A percentile compares a stretch with the other conserved stretches of the same genome.
Evolutionary conservation across 495 filamentous ascomycete species (phyloP).

Genomic region (Chaetomium tenue): DNA sequence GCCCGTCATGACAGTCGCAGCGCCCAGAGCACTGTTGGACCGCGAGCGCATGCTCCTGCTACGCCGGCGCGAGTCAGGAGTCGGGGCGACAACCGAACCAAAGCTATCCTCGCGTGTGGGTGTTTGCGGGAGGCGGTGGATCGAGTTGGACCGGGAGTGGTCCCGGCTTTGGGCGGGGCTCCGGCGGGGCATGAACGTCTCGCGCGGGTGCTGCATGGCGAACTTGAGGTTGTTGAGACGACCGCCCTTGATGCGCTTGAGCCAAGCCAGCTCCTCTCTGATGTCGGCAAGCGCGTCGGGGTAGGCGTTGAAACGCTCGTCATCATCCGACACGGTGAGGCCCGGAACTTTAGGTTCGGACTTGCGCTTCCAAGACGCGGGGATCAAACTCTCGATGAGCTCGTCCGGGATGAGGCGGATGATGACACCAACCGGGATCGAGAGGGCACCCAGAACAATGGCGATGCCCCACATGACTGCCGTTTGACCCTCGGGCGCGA

Average conservation of each 20-base stretch:
- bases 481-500: conserved; percentile 47
- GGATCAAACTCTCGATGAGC: conserved; percentile 63
- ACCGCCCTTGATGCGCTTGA: conserved; percentile 89
- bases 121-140: conserved; percentile 57
- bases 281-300: conserved; percentile 72
- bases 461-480: conserved; percentile 77
- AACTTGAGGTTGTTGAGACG: conserved; percentile 85
- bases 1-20: conserved; percentile 81
- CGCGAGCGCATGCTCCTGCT: conserved; percentile 70
- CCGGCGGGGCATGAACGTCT: conserved; percentile 67
- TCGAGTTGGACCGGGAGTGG: conserved; percentile 68
- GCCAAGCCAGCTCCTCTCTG: conserved; percentile 75
- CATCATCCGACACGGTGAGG: conserved; percentile 69
- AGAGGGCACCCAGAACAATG: conserved; percentile 66
- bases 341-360: conserved; percentile 45
- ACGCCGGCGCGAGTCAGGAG: conserved; percentile 71
- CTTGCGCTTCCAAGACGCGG: conserved; percentile 67
- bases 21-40: conserved; percentile 82
- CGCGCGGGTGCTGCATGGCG: conserved; percentile 72
- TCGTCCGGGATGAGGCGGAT: conserved; percentile 61
- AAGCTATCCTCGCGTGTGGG: conserved; percentile 59
- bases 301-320: conserved; percentile 66
- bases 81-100: conserved; percentile 52
- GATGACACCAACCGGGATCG: conserved; percentile 69
- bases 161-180: conserved; percentile 61